A percentile compares a stretch with the other conserved stretches of the same genome.
phyloP scores from a whole-genome alignment of 2,329 filamentous ascomycete species.

The Chaetomiaceae sp. region DNA sequence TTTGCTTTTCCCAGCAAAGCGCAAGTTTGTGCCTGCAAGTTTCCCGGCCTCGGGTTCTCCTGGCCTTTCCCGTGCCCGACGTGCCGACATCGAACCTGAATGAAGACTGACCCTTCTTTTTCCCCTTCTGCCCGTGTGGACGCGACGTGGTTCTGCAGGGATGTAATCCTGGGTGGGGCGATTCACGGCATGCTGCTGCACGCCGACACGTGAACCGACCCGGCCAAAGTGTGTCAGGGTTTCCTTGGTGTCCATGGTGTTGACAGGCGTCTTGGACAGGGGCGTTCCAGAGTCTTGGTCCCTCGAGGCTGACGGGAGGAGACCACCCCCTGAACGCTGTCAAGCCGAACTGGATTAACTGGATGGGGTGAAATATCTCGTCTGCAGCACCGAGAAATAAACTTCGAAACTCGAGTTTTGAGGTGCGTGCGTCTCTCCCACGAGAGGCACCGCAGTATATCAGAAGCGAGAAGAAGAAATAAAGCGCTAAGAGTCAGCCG shows the following conservation, averaged over 20 bases:
- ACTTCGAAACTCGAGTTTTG: too few species aligned
- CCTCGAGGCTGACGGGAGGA: background rate
- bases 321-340: background rate
- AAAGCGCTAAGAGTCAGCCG: too few species aligned
- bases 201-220: conserved; percentile 24
- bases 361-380: too few species aligned
- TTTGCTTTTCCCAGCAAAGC: conserved; percentile 11
- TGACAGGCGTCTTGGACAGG: conserved; percentile 11
- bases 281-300: conserved; percentile 7
- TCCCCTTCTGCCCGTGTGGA: background rate
- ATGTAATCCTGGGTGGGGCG: conserved; percentile 20
- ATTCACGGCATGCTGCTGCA: conserved; percentile 22
- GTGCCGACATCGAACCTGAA: background rate
- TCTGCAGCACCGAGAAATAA: too few species aligned
- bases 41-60: too few species aligned
- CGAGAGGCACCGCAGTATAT: too few species aligned
- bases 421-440: too few species aligned
- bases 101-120: background rate
- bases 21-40: conserved; percentile 9
- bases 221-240: background rate
- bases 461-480: too few species aligned
- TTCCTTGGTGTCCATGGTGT: background rate
- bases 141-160: conserved; percentile 18
- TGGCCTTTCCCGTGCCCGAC: too few species aligned
- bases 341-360: background rate